Conservation (phyloP, 148 eudicot species). For the Mesembryanthemum crystallinum region DNA sequence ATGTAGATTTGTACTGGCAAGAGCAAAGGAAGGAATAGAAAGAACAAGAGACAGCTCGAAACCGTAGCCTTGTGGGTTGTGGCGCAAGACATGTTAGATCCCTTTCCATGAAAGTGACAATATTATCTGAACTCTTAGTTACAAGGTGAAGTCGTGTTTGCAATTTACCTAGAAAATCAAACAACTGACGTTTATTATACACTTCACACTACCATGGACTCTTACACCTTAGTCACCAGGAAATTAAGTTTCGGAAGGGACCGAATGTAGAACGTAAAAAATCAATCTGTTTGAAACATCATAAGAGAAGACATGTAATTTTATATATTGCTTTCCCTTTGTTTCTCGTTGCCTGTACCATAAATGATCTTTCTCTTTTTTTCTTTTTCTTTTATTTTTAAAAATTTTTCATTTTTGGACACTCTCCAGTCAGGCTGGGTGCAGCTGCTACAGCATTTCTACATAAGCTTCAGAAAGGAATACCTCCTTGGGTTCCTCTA, state of each 20-base stretch:
- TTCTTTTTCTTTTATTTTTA: constrained; percentile 5
- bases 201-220: background rate
- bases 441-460: constrained; percentile 83
- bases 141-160: no score
- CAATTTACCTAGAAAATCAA: background rate
- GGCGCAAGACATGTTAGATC: no score
- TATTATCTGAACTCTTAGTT: background rate
- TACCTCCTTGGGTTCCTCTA: constrained; percentile 74
- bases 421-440: constrained; percentile 65
- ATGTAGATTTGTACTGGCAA: no score
- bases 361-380: background rate
- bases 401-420: constrained; percentile 17
- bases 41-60: no score
- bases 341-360: constrained; percentile 3
- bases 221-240: background rate
- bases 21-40: no score
- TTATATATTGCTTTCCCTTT: background rate
- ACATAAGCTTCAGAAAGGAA: constrained; percentile 82
- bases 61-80: no score
- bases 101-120: no score
- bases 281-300: background rate
- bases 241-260: background rate
- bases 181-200: background rate
- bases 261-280: no score
- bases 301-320: background rate